Evolutionary conservation across 2,329 filamentous ascomycete genomes (phyloP), one percentile per base, ranked within the genome.

Genomic region (Acrocalymma vagum): DNA sequence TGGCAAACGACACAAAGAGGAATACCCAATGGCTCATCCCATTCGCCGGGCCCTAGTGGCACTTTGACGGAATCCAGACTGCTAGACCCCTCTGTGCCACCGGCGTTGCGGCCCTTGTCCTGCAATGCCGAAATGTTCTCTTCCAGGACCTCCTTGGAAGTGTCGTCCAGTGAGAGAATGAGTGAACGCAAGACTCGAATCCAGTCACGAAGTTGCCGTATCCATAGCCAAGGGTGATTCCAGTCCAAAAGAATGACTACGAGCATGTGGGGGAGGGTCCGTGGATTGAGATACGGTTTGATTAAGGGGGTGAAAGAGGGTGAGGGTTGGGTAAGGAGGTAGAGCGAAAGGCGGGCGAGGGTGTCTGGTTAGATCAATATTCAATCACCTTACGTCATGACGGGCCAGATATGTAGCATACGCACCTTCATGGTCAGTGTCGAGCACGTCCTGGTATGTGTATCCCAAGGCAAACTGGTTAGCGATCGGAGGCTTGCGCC

Each of bases 1-100:
- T 97, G 92, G 66, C 93, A 96, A n/a, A 97, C 91, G 7, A 99
- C 88, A 62, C 90, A 95, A 24, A 99, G 76, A 0, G 91, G 90
- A 39, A 99, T 72, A 0, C 92, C 92, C 7, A 96, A 73, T 5
- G 86, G 89, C 62, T 95, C 91, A 51, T 95, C 90, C 90, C 92
- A 96, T 71, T 96, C 92, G 38, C 93, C 92, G 1, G 88, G 89
- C 0, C 92, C 92, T 2, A 93, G 72, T 1, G 91, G 91, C 48
- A 95, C 77, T 29, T 84, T 82, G 10, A 67, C 57, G 14, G 53
- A 58, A 13, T 70, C 67, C 36, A 62, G 41, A 6, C 51, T 42
- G 38, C 53, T 63, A 49, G 43, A 62, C 23, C 48, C 57, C 22
- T 69, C 67, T 5, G 60, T 33, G 7, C 51, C 58, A 5, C 48